Conservation (phyloP, 148 eudicot genomes). For the Simmondsia chinensis region DNA sequence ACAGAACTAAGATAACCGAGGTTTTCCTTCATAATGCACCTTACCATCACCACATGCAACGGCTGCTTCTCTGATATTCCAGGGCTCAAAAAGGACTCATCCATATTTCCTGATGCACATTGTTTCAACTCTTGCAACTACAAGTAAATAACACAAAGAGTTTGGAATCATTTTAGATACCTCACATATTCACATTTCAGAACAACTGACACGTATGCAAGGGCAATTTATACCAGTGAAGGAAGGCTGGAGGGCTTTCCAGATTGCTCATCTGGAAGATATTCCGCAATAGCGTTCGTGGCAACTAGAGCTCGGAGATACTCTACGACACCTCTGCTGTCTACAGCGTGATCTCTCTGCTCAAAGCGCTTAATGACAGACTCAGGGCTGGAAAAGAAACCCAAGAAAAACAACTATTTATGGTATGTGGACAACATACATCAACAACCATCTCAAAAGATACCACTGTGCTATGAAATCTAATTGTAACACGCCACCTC, state of each 20-base stretch:
- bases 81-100: constrained; percentile 59
- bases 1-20: too few relatives aligned
- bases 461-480: too few relatives aligned
- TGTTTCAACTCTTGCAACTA: constrained; percentile 91
- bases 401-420: too few relatives aligned
- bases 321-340: constrained; percentile 81
- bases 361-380: constrained; percentile 79
- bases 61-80: constrained; percentile 96
- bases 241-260: constrained; percentile 94
- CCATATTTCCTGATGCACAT: constrained; percentile 74
- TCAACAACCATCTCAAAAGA: too few relatives aligned
- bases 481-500: too few relatives aligned
- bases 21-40: constrained; percentile 9
- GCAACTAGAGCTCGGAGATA: constrained; percentile 86
- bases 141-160: too few relatives aligned
- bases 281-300: constrained; percentile 81
- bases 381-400: constrained; percentile 68
- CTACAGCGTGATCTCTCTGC: constrained; percentile 61
- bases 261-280: constrained; percentile 83
- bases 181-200: too few relatives aligned
- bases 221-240: constrained; percentile 39
- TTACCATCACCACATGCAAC: constrained; percentile 96
- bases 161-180: too few relatives aligned
- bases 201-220: constrained; percentile 4
- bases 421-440: too few relatives aligned